Conservation (phyloP, 2,329 filamentous ascomycete genomes). For the Neofusicoccum sp. region DNA sequence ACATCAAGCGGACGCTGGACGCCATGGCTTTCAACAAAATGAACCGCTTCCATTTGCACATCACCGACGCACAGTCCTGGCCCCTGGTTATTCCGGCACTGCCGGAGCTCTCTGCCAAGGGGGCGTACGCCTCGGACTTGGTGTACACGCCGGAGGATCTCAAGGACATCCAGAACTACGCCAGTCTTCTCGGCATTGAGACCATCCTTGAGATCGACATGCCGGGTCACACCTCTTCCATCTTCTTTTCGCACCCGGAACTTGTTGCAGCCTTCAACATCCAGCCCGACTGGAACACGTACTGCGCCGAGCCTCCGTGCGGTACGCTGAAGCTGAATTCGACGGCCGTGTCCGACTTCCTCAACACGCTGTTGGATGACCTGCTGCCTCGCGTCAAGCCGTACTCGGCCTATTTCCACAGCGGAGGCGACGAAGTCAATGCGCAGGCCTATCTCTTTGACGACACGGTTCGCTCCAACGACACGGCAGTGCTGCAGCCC, state of each 20-base stretch:
- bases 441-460: constrained; percentile 69
- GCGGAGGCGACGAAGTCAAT: constrained; percentile 86
- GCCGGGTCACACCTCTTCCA: constrained; percentile 75
- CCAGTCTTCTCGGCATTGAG: constrained; percentile 67
- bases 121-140: constrained; percentile 69
- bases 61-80: constrained; percentile 84
- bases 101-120: constrained; percentile 70
- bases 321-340: constrained; percentile 77
- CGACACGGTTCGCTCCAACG: constrained; percentile 69
- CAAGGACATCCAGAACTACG: constrained; percentile 69
- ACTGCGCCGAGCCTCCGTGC: constrained; percentile 58
- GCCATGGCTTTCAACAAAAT: constrained; percentile 78
- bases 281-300: constrained; percentile 56
- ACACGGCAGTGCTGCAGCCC: constrained; percentile 66
- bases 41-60: constrained; percentile 79
- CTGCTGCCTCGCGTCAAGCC: constrained; percentile 67
- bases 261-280: constrained; percentile 66
- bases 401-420: constrained; percentile 72
- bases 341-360: constrained; percentile 67
- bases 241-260: constrained; percentile 68
- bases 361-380: constrained; percentile 74
- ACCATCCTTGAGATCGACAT: constrained; percentile 78
- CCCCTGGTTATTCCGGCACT: constrained; percentile 78
- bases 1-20: constrained; percentile 76
- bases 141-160: constrained; percentile 71